Conservation (phyloP, 257 asterid genomes). For the Fraxinus anomala region DNA sequence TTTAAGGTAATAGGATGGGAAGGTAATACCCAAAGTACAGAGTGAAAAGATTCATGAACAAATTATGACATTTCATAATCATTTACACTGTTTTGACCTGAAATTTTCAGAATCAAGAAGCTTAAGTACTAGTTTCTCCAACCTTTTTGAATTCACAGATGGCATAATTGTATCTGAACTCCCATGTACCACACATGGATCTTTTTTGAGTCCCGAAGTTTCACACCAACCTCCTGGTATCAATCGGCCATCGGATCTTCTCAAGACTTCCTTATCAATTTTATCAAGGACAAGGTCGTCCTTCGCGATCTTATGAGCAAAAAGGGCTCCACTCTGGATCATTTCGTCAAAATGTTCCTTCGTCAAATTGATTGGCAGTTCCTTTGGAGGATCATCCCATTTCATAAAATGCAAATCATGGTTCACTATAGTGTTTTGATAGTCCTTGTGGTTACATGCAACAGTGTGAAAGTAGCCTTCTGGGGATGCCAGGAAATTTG, state of each 20-base stretch:
- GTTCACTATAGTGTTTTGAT: conserved; percentile 78
- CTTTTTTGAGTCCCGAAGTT: conserved; percentile 36
- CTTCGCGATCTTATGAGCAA: conserved; percentile 64
- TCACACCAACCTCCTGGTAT: conserved; percentile 91
- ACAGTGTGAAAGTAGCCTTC: conserved; percentile 95
- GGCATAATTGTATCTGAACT: conserved; percentile 64
- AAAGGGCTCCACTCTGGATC: conserved; percentile 83
- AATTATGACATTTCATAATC: conserved; percentile 19
- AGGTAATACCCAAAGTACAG: neutral
- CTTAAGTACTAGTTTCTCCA: conserved; percentile 65
- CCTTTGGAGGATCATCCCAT: conserved; percentile 80
- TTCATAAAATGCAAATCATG: conserved; percentile 73
- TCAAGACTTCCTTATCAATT: conserved; percentile 61
- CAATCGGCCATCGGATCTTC: conserved; percentile 43
- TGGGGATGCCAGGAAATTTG: conserved; percentile 79
- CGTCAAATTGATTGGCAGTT: conserved; percentile 34
- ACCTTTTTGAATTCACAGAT: conserved; percentile 61
- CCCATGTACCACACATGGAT: conserved; percentile 57
- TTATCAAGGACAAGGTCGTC: conserved; percentile 52
- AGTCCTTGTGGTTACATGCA: conserved; percentile 82
- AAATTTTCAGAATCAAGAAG: conserved; percentile 78
- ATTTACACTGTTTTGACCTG: conserved; percentile 87
- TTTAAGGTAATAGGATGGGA: neutral
- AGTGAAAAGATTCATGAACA: neutral
- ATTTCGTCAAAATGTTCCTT: conserved; percentile 52